These are phyloP conservation scores for Hymenoscyphus albidus DNA, from an alignment of 2,329 filamentous ascomycete genomes.

Conservation along the genomic window DNA sequence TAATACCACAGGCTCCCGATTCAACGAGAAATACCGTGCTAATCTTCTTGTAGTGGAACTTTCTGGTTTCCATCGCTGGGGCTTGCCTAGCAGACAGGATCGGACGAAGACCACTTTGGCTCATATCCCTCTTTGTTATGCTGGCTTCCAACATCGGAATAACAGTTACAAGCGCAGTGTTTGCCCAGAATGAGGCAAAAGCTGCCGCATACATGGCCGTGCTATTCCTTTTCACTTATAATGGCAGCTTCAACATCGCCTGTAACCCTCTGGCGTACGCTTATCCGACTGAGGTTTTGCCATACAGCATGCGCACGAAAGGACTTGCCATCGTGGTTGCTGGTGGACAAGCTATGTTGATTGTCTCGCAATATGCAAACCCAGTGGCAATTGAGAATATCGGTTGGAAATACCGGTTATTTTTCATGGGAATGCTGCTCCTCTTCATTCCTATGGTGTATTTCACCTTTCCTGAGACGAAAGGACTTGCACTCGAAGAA, in stretches of 20 bases:
- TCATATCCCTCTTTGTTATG: slow-evolving; percentile 22
- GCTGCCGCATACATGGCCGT: slow-evolving; percentile 49
- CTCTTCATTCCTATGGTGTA: slow-evolving; percentile 16
- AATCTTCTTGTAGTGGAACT: slow-evolving; percentile 26
- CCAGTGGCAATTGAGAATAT: slow-evolving; percentile 38
- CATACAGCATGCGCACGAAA: slow-evolving; percentile 48
- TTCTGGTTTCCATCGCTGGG: slow-evolving; percentile 49
- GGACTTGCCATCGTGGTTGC: slow-evolving; percentile 20
- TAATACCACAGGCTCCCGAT: too few relatives aligned
- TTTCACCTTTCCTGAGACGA: slow-evolving; percentile 37
- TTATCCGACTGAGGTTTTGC: slow-evolving; percentile 56
- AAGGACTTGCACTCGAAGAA: slow-evolving; percentile 40
- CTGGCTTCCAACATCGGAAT: slow-evolving; percentile 30
- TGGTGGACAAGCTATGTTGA: slow-evolving; percentile 12
- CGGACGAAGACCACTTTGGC: slow-evolving; percentile 25
- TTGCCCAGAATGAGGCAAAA: slow-evolving; percentile 44
- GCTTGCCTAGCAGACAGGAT: slow-evolving; percentile 28
- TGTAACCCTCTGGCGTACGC: slow-evolving; percentile 56
- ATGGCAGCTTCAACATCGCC: slow-evolving; percentile 56
- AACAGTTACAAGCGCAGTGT: slow-evolving; percentile 42
- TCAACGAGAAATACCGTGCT: too few relatives aligned
- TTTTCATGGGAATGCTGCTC: slow-evolving; percentile 35
- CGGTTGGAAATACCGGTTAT: slow-evolving; percentile 40
- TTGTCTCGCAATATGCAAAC: slow-evolving; percentile 37
- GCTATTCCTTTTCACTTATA: slow-evolving; percentile 57